Conservation (phyloP, 108 stramenopile species). For the Aurantiochytrium sp. region DNA sequence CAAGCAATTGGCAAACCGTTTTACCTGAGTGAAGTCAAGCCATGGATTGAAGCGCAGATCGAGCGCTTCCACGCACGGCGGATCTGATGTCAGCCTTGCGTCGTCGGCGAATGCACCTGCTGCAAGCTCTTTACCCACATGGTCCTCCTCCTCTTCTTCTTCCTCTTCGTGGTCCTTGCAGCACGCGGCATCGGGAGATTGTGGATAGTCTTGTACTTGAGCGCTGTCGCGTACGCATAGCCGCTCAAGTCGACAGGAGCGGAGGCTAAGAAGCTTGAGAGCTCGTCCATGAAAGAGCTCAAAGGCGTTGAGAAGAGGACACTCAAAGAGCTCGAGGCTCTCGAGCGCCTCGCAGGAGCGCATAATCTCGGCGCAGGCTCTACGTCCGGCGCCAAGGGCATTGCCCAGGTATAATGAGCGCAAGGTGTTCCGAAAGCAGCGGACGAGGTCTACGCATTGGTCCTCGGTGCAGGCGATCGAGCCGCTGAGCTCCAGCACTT, state of each 20-base stretch:
- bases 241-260: background rate
- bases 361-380: background rate
- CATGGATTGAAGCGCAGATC: background rate
- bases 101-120: background rate
- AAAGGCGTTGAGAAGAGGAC: background rate
- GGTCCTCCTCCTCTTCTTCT: background rate
- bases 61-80: background rate
- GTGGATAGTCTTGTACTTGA: background rate
- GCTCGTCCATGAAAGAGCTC: background rate
- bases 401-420: background rate
- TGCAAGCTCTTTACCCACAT: background rate
- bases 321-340: background rate
- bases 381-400: background rate
- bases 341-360: background rate
- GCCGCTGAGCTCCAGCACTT: background rate
- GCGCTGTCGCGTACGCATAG: background rate
- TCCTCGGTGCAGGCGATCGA: background rate
- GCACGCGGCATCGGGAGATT: too few relatives aligned
- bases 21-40: background rate
- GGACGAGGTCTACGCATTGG: background rate
- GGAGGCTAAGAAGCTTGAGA: background rate
- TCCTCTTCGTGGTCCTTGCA: too few relatives aligned
- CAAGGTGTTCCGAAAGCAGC: background rate
- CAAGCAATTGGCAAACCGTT: background rate
- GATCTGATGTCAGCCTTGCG: too few relatives aligned